Base-by-base conservation (phyloP, 345 rosid species). In the Microcos paniculata region DNA sequence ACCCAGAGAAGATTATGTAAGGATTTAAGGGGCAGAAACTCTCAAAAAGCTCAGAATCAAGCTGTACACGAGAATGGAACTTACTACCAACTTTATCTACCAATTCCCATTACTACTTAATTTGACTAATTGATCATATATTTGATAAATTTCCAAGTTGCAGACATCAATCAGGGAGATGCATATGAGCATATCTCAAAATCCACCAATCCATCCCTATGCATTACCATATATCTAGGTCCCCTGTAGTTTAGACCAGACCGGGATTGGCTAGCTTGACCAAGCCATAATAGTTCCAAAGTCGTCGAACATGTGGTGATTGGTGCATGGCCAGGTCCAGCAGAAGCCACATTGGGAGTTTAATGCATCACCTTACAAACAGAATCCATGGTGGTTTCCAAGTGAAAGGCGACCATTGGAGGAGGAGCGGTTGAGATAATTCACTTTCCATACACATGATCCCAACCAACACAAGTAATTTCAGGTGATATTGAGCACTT, bases 401-500 rank as follows among this genome's bases (percentile, higher is more conserved):
- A 23, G 40, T 40, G 38, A 58, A 58, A 12, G 71, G 24, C 10
- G 16, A 43, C 57, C 11, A 19, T 31, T 33, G 40, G 46, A 30
- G 40, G 46, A 30, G 23, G 49, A 51, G 35, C 1, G 15, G 2
- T 8, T 14, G 46, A 33, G 23, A 62, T 52, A 21, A 65, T 64
- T 24, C 78, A 23, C 31, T 35, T 38, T 75, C 78, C 58, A 73
- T 57, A 49, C 28, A 28, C 21, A 42, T n/a, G n/a, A n/a, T 59
- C 45, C 59, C 58, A 59, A 61, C 30, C 26, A 16, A 46, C 28
- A 45, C 42, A 73, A 73, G 59, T 51, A 73, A 30, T 30, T 45
- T 48, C 35, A 11, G 30, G 46, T 12, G 28, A 31, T 19, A 45
- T 45, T 19, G 19, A 49, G 51, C 51, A 83, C 93, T 85, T 83